These are phyloP conservation scores for Cetradonia linearis DNA, from an alignment of 495 filamentous ascomycete genomes.

Conservation along the genomic window DNA sequence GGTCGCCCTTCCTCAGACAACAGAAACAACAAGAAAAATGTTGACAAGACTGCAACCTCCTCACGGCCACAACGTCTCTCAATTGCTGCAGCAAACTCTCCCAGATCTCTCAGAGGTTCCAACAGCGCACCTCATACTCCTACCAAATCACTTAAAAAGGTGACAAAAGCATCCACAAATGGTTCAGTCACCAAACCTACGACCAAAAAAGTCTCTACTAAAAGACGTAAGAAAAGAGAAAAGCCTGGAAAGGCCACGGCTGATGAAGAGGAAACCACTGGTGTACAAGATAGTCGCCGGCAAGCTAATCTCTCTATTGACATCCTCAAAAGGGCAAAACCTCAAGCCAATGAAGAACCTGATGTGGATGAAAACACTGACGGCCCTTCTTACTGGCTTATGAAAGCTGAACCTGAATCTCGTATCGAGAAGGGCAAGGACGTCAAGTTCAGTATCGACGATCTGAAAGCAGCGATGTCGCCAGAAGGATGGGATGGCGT, in stretches of 20 bases:
- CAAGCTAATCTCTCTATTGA: neutral
- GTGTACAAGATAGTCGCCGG: neutral
- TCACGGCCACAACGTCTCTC: constrained; percentile 19
- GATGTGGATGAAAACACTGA: neutral
- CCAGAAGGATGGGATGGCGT: constrained; percentile 84
- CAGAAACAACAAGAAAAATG: constrained; percentile 10
- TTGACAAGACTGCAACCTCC: constrained; percentile 22
- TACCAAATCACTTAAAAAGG: constrained; percentile 7
- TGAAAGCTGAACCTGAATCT: constrained; percentile 90
- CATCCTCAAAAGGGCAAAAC: neutral
- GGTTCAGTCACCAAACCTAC: constrained; percentile 11
- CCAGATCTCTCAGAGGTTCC: constrained; percentile 15
- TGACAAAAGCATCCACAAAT: constrained; percentile 10
- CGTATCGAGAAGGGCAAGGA: constrained; percentile 76
- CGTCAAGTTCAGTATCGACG: constrained; percentile 91
- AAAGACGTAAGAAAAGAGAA: constrained; percentile 13
- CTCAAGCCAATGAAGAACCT: constrained; percentile 6
- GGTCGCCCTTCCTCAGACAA: neutral
- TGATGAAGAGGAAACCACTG: neutral
- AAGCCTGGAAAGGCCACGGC: neutral
- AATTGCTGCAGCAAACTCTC: constrained; percentile 11
- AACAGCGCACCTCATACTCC: constrained; percentile 5
- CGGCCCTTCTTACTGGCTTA: constrained; percentile 41
- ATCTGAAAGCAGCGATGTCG: constrained; percentile 54
- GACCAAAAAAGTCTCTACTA: constrained; percentile 5